Evolutionary conservation across 768 basidiomycete species (phyloP).

Genomic region (Mycena albidolilacea): DNA sequence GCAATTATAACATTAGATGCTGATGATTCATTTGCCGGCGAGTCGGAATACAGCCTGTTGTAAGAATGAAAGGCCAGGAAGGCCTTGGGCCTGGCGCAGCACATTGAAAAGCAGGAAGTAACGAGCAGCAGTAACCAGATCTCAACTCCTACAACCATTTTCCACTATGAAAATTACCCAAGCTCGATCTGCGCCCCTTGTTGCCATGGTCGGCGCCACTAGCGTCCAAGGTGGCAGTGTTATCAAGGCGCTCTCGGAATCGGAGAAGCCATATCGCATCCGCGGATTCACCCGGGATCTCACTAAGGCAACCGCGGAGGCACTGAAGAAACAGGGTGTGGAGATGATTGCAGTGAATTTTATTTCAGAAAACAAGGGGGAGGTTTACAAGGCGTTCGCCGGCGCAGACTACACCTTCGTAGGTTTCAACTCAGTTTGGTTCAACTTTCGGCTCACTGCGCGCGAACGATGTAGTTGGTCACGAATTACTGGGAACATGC

Average conservation of each 20-base stretch:
- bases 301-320: conserved; percentile 1
- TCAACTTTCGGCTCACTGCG: background rate
- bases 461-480: conserved; percentile 10
- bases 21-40: no score
- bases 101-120: no score
- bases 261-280: conserved; percentile 30
- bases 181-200: conserved; percentile 14
- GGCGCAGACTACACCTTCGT: conserved; percentile 20
- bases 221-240: conserved; percentile 32
- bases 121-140: no score
- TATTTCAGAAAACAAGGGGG: no score
- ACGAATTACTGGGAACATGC: conserved; percentile 19
- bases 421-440: background rate
- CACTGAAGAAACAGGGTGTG: conserved; percentile 23
- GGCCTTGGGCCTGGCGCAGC: no score
- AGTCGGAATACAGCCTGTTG: no score
- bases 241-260: conserved; percentile 30
- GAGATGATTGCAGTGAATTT: conserved; percentile 9
- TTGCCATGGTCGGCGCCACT: conserved; percentile 29
- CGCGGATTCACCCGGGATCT: conserved; percentile 26
- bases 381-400: no score
- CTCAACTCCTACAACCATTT: no score
- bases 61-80: no score
- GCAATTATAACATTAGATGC: no score
- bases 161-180: conserved; percentile 29